Conservation (phyloP, 768 basidiomycete genomes). For the Agrocybe praecox region DNA sequence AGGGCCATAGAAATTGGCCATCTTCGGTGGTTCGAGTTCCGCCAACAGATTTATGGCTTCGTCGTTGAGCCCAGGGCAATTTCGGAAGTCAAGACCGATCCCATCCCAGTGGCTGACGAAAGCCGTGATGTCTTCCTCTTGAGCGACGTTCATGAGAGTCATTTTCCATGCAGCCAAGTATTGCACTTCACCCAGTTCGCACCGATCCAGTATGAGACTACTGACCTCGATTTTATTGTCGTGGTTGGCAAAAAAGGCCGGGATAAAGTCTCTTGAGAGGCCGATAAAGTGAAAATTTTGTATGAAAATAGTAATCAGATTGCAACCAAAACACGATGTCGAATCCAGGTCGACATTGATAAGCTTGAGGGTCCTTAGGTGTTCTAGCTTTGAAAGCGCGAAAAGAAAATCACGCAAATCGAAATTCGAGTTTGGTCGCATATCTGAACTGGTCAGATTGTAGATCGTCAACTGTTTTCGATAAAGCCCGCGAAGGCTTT, state of each 20-base stretch:
- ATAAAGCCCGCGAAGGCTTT: slow-evolving; percentile 4
- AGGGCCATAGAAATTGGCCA: slow-evolving; percentile 1
- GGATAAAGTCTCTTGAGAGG: slow-evolving; percentile 11
- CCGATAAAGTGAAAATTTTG: slow-evolving; percentile 19
- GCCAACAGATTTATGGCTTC: slow-evolving; percentile 4
- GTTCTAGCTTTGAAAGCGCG: slow-evolving; percentile 9
- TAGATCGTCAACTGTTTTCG: slow-evolving; percentile 15
- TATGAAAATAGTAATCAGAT: slow-evolving; percentile 7
- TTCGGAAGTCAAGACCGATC: slow-evolving; percentile 6
- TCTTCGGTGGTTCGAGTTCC: background rate
- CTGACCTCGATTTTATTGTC: slow-evolving; percentile 16
- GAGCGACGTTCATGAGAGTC: slow-evolving; percentile 2
- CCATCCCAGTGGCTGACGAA: slow-evolving; percentile 18
- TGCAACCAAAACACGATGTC: background rate
- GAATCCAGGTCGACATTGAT: slow-evolving; percentile 12
- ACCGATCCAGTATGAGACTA: slow-evolving; percentile 3
- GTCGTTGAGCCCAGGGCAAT: slow-evolving; percentile 15
- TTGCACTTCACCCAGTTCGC: slow-evolving; percentile 4
- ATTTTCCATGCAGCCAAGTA: slow-evolving; percentile 9
- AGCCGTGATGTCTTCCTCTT: slow-evolving; percentile 7
- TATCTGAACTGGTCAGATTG: slow-evolving; percentile 1
- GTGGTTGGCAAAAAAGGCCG: slow-evolving; percentile 8
- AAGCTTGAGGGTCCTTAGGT: slow-evolving; percentile 13
- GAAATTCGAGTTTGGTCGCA: background rate
- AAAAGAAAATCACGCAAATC: slow-evolving; percentile 9